Conservation (phyloP, 768 basidiomycete species). For the Mrakia frigida region DNA sequence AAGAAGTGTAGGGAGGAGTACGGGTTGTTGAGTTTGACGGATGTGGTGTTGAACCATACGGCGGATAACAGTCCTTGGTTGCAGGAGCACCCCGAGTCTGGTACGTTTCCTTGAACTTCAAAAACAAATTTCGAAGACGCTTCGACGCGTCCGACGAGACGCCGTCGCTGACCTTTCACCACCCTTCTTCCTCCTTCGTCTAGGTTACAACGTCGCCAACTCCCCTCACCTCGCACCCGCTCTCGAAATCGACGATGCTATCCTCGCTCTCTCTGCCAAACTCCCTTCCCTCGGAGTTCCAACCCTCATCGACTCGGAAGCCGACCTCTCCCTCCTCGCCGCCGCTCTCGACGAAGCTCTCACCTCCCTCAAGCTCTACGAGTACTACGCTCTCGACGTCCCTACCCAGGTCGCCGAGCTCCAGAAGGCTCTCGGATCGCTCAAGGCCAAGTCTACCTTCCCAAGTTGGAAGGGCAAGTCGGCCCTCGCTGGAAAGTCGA, state of each 20-base stretch:
- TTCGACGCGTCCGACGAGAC: too few species aligned
- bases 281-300: conserved; percentile 67
- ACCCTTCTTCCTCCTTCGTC: not conserved
- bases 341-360: conserved; percentile 58
- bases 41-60: conserved; percentile 96
- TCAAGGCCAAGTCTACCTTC: conserved; percentile 43
- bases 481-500: conserved; percentile 56
- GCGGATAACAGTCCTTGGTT: conserved; percentile 92
- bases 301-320: conserved; percentile 56
- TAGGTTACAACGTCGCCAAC: conserved; percentile 85
- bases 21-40: conserved; percentile 82
- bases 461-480: conserved; percentile 23
- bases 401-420: conserved; percentile 59
- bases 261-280: conserved; percentile 69
- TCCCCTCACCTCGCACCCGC: conserved; percentile 90
- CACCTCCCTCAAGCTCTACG: conserved; percentile 70
- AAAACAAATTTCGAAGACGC: too few species aligned
- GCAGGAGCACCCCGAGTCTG: conserved; percentile 88
- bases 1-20: conserved; percentile 72
- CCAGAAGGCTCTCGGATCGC: conserved; percentile 51
- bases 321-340: conserved; percentile 66
- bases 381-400: conserved; percentile 86
- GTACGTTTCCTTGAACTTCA: conserved; percentile 49
- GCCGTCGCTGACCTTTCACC: not conserved
- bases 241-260: conserved; percentile 79